Evolutionary conservation across 441 rosid genomes (phyloP), one percentile per base, ranked within the genome.

Genomic region (Mallotus repandus): DNA sequence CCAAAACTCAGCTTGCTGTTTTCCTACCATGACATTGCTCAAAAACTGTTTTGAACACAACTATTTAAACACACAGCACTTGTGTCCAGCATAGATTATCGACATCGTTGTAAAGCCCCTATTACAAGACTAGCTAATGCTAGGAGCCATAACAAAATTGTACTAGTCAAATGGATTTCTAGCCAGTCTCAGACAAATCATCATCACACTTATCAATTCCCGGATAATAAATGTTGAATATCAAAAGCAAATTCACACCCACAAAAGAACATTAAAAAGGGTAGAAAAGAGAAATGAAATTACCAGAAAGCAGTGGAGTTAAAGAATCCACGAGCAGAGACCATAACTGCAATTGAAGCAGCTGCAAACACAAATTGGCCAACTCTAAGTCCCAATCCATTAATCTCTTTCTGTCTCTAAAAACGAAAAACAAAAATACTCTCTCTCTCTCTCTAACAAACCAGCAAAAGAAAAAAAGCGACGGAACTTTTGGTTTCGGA

Each of bases 301-400:
- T 83, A 87, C 88, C 88, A 87, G 82, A 85, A 85, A 68, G 88
- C 88, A 72, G 90, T 85, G 72, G 79, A 77, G 66, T 73, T 77
- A 38, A 79, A 80, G 78, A 87, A 85, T 67, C 81, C 84, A 63
- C 58, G 72, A 61, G 83, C 77, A 68, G 84, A 83, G 22, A 82
- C 81, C 90, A 87, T 87, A 62, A 82, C 74, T 9, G 78, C 85
- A 71, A 82, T 80, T 12, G 88, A 87, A 81, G 90, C 84, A 67
- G 84, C 88, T 19, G 88, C 87, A 74, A 82, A 82, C 49, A 63
- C 75, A 32, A 75, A 85, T 72, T 87, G 90, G 61, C 87, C 90
- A 2, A 84, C 48, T 70, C 88, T 72, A 71, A 87, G 56, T 50
- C 76, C 74, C 69, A 83, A 68, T 59, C 90, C 86, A 81, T 87